A percentile compares a stretch with the other conserved stretches of the same genome.
These are phyloP conservation scores for Diaporthe humulicola DNA, from an alignment of 2,329 filamentous ascomycete species.

Conservation along the genomic window DNA sequence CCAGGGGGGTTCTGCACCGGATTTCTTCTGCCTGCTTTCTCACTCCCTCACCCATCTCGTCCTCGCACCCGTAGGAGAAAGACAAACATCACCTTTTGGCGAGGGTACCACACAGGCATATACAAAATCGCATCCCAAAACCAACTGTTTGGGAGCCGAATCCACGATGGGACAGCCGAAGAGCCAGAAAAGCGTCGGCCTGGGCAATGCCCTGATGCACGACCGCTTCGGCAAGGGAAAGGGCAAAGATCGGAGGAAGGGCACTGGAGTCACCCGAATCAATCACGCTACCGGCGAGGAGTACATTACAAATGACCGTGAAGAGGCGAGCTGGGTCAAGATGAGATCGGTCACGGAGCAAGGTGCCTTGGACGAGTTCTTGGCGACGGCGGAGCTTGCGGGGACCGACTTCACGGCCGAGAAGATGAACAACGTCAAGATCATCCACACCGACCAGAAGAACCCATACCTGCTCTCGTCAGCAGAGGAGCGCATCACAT, in stretches of 20 bases:
- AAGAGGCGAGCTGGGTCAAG: conserved; percentile 97
- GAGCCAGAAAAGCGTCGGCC: conserved; percentile 93
- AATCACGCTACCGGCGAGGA: conserved; percentile 86
- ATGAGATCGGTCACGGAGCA: conserved; percentile 99
- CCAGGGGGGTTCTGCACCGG: not conserved
- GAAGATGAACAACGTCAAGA: conserved; percentile 99
- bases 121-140: not conserved
- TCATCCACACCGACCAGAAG: conserved; percentile 95
- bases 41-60: not conserved
- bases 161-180: conserved; percentile 77
- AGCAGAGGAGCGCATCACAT: conserved; percentile 82
- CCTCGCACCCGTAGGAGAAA: not conserved
- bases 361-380: conserved; percentile 94
- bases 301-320: conserved; percentile 91
- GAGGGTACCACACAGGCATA: not conserved
- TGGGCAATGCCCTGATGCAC: conserved; percentile 99
- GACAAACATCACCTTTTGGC: not conserved
- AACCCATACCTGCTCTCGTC: conserved; percentile 94
- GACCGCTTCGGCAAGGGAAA: conserved; percentile 97
- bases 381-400: conserved; percentile 95
- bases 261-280: conserved; percentile 70
- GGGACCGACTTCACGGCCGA: conserved; percentile 98
- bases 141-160: not conserved
- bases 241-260: conserved; percentile 83
- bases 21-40: not conserved